Evolutionary conservation across 306 rosid species (phyloP).

Genomic region (Acmispon strigosus): DNA sequence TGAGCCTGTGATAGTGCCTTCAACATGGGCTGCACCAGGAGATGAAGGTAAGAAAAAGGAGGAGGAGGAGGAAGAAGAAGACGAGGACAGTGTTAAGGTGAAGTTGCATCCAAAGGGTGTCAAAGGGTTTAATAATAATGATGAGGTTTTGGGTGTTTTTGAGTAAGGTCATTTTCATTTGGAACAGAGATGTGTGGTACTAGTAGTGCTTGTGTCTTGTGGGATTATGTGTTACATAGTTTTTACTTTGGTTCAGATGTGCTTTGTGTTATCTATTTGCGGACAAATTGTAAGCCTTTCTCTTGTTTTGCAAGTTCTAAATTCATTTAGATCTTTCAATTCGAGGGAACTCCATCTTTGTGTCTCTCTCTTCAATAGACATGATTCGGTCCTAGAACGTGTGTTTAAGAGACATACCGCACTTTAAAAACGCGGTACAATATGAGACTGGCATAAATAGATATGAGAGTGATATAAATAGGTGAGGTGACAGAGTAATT

Average conservation of each 20-base stretch:
- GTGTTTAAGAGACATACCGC: too few relatives aligned
- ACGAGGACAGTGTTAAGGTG: not conserved
- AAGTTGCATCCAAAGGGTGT: not conserved
- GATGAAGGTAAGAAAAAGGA: not conserved
- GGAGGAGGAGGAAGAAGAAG: not conserved
- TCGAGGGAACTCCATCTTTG: too few relatives aligned
- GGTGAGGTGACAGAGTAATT: too few relatives aligned
- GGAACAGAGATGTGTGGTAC: not conserved
- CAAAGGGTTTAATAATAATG: not conserved
- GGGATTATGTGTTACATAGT: not conserved
- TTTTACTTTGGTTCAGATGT: not conserved
- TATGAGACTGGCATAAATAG: too few relatives aligned
- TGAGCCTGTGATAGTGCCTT: slow-evolving; percentile 4
- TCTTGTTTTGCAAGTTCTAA: too few relatives aligned
- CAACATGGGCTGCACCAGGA: slow-evolving; percentile 25
- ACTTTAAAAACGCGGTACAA: too few relatives aligned
- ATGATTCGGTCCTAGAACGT: too few relatives aligned
- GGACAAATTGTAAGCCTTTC: slow-evolving; percentile 24
- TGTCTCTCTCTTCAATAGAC: too few relatives aligned
- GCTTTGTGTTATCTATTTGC: not conserved
- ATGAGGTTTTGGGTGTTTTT: slow-evolving; percentile 4
- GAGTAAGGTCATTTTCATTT: not conserved
- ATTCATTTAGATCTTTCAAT: too few relatives aligned
- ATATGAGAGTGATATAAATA: too few relatives aligned
- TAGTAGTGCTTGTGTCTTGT: not conserved